phyloP scores from a whole-genome alignment of 345 rosid genomes.

The Salix udensis region DNA sequence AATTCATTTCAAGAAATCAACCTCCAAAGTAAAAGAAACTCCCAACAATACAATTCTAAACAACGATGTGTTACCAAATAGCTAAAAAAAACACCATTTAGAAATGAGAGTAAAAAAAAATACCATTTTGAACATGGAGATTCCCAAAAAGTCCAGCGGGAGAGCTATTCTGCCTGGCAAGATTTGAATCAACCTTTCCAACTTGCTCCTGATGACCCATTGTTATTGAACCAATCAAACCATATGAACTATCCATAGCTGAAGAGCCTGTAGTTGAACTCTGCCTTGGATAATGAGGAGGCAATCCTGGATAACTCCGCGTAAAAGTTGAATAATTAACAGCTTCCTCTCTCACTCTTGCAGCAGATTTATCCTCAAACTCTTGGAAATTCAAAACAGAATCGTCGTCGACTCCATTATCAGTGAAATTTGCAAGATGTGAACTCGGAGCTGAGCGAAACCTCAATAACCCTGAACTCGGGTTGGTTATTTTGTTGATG shows the following conservation, averaged over 20 bases:
- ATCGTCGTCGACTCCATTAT: slow-evolving; percentile 28
- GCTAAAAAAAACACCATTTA: neutral
- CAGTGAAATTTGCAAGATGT: slow-evolving; percentile 38
- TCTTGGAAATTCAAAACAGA: slow-evolving; percentile 28
- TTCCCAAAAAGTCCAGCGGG: slow-evolving; percentile 70
- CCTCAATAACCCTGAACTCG: slow-evolving; percentile 63
- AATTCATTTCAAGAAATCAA: neutral
- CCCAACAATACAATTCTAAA: neutral
- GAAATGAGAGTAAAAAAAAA: slow-evolving; percentile 19
- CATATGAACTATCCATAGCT: slow-evolving; percentile 50
- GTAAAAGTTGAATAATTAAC: slow-evolving; percentile 37
- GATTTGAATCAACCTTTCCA: slow-evolving; percentile 42
- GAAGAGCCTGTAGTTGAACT: slow-evolving; percentile 38
- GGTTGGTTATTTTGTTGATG: slow-evolving; percentile 43
- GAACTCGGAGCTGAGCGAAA: slow-evolving; percentile 84
- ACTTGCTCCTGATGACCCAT: slow-evolving; percentile 36
- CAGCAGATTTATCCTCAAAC: slow-evolving; percentile 21
- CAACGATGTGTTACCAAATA: neutral
- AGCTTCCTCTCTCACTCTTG: slow-evolving; percentile 24
- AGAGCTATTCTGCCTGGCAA: slow-evolving; percentile 72
- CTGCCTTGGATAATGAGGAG: slow-evolving; percentile 78
- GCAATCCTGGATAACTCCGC: slow-evolving; percentile 52
- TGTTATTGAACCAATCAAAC: slow-evolving; percentile 30
- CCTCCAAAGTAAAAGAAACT: neutral
- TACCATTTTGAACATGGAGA: slow-evolving; percentile 70